phyloP scores from a whole-genome alignment of 805 yeast species.

The Teunomyces stri region DNA sequence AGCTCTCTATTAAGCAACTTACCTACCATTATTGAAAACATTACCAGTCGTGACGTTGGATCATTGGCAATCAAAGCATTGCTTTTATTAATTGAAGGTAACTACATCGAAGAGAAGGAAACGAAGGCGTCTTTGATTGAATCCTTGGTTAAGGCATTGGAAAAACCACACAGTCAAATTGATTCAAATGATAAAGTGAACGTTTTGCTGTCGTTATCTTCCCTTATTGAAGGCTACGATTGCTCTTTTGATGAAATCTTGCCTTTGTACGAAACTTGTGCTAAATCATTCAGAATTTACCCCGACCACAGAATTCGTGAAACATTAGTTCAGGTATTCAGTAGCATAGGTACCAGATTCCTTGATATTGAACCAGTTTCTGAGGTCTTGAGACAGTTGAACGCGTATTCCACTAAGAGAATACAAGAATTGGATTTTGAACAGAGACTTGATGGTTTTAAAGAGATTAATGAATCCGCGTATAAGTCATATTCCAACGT shows the following conservation, averaged over 20 bases:
- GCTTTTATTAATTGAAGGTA: constrained; percentile 53
- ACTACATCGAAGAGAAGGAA: constrained; percentile 53
- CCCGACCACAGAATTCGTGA: constrained; percentile 61
- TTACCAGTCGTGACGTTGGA: constrained; percentile 45
- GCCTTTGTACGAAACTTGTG: constrained; percentile 47
- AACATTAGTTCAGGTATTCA: constrained; percentile 58
- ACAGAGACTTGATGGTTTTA: constrained; percentile 66
- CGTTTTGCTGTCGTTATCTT: constrained; percentile 55
- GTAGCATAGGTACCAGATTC: constrained; percentile 54
- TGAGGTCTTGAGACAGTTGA: constrained; percentile 58
- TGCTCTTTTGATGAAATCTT: constrained; percentile 51
- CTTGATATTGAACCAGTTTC: constrained; percentile 42
- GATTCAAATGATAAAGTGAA: constrained; percentile 52
- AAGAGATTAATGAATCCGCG: constrained; percentile 54
- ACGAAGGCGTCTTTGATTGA: constrained; percentile 52
- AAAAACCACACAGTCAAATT: constrained; percentile 53
- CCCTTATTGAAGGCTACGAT: constrained; percentile 52
- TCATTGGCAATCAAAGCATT: constrained; percentile 52
- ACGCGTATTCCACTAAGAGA: constrained; percentile 61
- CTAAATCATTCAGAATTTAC: constrained; percentile 58
- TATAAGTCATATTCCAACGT: constrained; percentile 43
- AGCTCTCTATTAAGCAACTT: constrained; percentile 51
- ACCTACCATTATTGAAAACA: constrained; percentile 46
- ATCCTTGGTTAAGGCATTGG: constrained; percentile 59
- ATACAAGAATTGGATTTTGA: constrained; percentile 80